These are phyloP conservation scores for Sporormia fimetaria DNA, from an alignment of 495 filamentous ascomycete species.

Conservation along the genomic window DNA sequence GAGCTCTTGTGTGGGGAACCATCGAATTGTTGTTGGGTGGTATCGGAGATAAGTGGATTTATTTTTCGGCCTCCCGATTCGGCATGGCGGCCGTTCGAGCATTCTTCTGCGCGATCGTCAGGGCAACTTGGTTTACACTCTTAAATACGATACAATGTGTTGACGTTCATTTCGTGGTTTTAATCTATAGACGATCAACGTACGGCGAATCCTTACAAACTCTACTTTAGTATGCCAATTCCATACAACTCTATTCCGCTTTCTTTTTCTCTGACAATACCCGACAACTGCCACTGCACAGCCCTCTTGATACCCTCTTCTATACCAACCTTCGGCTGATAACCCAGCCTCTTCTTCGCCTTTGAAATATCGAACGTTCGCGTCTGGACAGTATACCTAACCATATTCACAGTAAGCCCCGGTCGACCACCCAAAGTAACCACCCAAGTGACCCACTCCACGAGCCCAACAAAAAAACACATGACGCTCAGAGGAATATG, in stretches of 20 bases:
- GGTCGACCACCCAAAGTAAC: slow-evolving; percentile 8
- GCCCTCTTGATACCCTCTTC: slow-evolving; percentile 3
- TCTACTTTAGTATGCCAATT: no score
- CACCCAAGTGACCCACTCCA: slow-evolving; percentile 8
- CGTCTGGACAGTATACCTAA: slow-evolving; percentile 1
- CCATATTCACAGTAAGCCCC: slow-evolving; percentile 2
- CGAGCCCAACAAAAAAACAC: slow-evolving; percentile 3
- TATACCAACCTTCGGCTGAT: slow-evolving; percentile 7
- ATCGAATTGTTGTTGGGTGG: no score
- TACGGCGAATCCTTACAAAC: no score
- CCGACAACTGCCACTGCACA: slow-evolving; percentile 1
- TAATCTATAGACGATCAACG: no score
- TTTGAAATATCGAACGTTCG: slow-evolving; percentile 15
- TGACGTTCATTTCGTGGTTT: no score
- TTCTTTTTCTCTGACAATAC: neutral
- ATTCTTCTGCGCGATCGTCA: no score
- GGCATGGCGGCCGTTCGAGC: no score
- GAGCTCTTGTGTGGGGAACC: no score
- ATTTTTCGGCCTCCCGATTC: no score
- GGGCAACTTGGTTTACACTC: no score
- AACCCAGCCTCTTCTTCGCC: slow-evolving; percentile 14
- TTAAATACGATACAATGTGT: no score
- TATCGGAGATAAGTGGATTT: no score
- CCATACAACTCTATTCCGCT: neutral
- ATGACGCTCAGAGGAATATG: slow-evolving; percentile 4